Percentiles rank a stretch among this genome's conserved stretches.
Evolutionary conservation across 2,329 filamentous ascomycete species (phyloP).

Genomic region (Dactylellina parvicollis): DNA sequence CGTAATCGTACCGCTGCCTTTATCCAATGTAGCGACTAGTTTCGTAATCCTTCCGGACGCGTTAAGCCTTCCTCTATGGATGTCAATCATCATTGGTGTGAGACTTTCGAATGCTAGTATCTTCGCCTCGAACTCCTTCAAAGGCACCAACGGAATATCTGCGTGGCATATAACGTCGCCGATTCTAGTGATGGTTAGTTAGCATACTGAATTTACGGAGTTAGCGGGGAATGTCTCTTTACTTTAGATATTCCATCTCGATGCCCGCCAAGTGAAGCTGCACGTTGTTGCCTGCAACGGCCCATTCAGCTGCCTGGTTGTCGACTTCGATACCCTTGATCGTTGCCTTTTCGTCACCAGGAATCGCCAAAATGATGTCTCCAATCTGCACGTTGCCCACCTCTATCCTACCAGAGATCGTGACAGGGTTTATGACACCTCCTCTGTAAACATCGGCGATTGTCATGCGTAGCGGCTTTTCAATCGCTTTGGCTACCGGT

Average conservation of each 20-base stretch:
- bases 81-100: constrained; percentile 86
- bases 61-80: constrained; percentile 86
- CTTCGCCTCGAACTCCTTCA: constrained; percentile 81
- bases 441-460: constrained; percentile 87
- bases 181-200: constrained; percentile 63
- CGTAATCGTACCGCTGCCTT: constrained; percentile 75
- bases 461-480: constrained; percentile 83
- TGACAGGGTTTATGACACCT: constrained; percentile 81
- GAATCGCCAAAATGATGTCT: constrained; percentile 80
- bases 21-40: constrained; percentile 79
- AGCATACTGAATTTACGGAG: not conserved
- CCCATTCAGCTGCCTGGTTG: constrained; percentile 80
- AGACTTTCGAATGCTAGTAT: constrained; percentile 89
- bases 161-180: constrained; percentile 87
- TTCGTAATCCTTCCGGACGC: constrained; percentile 77
- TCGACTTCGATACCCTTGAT: constrained; percentile 85
- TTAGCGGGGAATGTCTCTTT: constrained; percentile 40
- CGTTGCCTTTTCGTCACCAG: constrained; percentile 80
- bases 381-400: constrained; percentile 84
- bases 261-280: constrained; percentile 85
- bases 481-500: constrained; percentile 74
- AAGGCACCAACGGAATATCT: constrained; percentile 73
- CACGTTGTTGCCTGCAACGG: constrained; percentile 88
- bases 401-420: constrained; percentile 85
- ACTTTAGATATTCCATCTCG: constrained; percentile 78